Evolutionary conservation across 2,329 filamentous ascomycete genomes (phyloP), one percentile per base, ranked within the genome.

Genomic region (Cucurbitaria berberidis): DNA sequence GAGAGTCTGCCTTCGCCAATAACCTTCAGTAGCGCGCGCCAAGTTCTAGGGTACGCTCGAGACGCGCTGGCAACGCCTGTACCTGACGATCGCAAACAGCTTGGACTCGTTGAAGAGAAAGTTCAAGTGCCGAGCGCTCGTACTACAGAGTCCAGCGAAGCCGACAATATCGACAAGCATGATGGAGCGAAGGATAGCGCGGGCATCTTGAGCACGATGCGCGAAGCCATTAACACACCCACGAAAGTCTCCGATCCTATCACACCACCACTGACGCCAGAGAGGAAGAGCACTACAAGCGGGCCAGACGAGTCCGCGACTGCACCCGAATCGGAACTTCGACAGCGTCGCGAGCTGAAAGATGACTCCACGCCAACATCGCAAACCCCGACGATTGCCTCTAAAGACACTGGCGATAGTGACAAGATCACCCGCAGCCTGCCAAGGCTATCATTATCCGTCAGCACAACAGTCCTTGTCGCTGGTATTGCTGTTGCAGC

Each of bases 1-100:
- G 62, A 65, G 7, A 62, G 59, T 46, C 36, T 65, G 22, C 53
- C 60, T 30, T 68, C 66, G 19, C 65, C 65, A 3, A 38, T 66
- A 11, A 46, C 49, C 35, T 60, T 66, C 26, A 52, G 55, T n/a
- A 30, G 30, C 15, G 32, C 43, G 16, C 53, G 53, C 8, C 32
- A 46, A 19, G 6, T 45, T 11, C 21, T 35, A 11, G 48, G 36
- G 2, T 59, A 57, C n/a, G 41, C 51, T 22, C 46, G 53, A 27
- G 60, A 64, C 24, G 54, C 58, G 3, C 48, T 53, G 39, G 57
- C 52, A 19, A 63, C 59, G 16, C 55, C 62, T 3, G 42, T 59
- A 18, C 42, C 61, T 11, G 41, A 60, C 21, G 53, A 60, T 27
- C 56, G 42, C 32, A 62, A 58, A 47, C 55, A 53, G 15, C 58